A percentile compares a stretch with the other conserved stretches of the same genome.
Conservation (phyloP, 257 asterid species). For the Datura wrightii region DNA sequence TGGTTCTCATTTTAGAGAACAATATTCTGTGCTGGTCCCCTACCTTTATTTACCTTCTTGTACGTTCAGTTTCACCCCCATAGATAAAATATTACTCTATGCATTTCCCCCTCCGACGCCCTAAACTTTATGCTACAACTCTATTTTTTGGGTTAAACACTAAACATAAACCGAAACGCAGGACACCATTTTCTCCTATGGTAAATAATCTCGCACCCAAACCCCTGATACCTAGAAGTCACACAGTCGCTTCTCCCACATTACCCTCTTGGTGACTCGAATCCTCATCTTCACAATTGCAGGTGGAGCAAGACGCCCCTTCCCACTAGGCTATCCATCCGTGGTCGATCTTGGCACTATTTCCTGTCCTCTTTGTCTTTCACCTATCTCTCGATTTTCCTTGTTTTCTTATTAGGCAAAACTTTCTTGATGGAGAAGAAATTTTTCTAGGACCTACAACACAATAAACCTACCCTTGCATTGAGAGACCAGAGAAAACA, state of each 20-base stretch:
- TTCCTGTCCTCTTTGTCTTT: not conserved
- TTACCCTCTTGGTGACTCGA: not conserved
- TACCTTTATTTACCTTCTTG: not conserved
- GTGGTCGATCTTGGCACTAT: not conserved
- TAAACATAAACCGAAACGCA: not conserved
- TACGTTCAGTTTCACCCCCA: not conserved
- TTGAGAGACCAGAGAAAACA: not conserved
- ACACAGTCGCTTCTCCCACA: not conserved
- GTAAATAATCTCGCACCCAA: not conserved
- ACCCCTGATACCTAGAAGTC: not conserved
- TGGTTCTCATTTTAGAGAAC: conserved; percentile 1
- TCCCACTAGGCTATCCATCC: conserved; percentile 11
- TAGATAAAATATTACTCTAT: not conserved
- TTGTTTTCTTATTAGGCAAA: conserved; percentile 15
- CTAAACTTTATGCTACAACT: not conserved
- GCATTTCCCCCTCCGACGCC: not conserved
- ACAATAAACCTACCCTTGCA: not conserved
- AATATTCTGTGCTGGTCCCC: not conserved
- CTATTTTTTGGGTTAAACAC: not conserved
- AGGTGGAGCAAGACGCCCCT: not conserved
- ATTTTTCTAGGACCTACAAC: not conserved
- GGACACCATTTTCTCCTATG: not conserved
- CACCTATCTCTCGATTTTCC: not conserved
- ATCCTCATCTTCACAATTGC: not conserved
- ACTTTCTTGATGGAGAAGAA: not conserved